Evolutionary conservation across 2,329 filamentous ascomycete species (phyloP), one percentile per base, ranked within the genome.

Genomic region (Aspergillus quadrilineatus): DNA sequence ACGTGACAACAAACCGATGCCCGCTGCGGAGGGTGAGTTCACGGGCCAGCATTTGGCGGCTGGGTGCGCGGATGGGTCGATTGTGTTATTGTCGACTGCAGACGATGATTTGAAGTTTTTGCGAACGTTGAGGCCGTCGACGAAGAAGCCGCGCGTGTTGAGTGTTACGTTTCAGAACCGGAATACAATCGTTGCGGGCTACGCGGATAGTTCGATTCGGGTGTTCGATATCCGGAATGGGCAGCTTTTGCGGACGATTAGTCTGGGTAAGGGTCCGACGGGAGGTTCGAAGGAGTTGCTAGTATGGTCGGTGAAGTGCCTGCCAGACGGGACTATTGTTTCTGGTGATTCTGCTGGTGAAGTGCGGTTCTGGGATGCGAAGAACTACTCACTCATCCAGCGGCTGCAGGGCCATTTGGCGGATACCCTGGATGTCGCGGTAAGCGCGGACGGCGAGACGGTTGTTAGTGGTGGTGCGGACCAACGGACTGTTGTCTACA

Each of bases 321-420:
- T 97, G 32, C 85, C 89, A 8, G 89, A 90, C 67, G 92, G 92
- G 49, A 91, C 94, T 63, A 94, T 99, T 60, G 87, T 97, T 10
- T 96, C 92, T 1, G 94, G 91, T 50, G 94, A 99, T 72, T 97
- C 94, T 3, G 92, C 92, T 4, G 94, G 94, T 32, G 92, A 97
- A 70, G 82, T 99, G 41, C 87, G 90, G 63, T 90, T 97, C 69
- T 99, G 92, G 89, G 91, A 96, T 70, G 90, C 91, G 55, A 92
- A 89, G 76, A 96, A 90, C 52, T 96, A 93, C 72, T 92, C 92
- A 4, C 85, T 96, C 65, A 82, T 86, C 36, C 94, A 99, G 70
- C 84, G 92, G 50, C 85, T 99, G 53, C 87, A 92, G 67, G 87
- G 88, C 28, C 94, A 99, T 69, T 87, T 90, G 63, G 90, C 93